Evolutionary conservation across 2,329 filamentous ascomycete species (phyloP), one percentile per base, ranked within the genome.

Genomic region (Colletotrichum destructivum): DNA sequence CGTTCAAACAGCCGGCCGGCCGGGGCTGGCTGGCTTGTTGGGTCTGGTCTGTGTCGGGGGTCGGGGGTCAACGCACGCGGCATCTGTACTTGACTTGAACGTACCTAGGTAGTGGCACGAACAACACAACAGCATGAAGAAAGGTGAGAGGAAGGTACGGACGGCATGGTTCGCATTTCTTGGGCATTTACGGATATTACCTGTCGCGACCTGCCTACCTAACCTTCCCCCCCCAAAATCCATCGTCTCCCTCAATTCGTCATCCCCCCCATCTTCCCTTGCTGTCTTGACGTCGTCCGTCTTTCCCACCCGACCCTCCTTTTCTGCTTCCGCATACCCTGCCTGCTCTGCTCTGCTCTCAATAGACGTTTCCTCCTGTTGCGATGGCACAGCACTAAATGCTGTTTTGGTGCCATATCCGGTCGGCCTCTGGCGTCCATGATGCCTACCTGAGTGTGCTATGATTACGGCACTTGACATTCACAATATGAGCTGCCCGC

Each of bases 1-100:
- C 64, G 59, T 71, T 63, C 69, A 69, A 69, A 69, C 64, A 69
- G 65, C 59, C 52, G 59, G 69, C 64, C 64, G 57, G 69, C 69
- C 47, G 64, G 65, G 69, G 59, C 69, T 71, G 65, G 69, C 69
- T 71, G 64, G 31, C 44, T 62, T 47, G 44, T 62, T 62, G 44
- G 44, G 59, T 40, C 59, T 62, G 59, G 44, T 38, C 52, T 55
- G 52, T 55, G 52, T 55, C 31, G 31, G 31, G 52, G 59, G 31
- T 40, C n/a, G 59, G 59, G 59, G 59, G n/a, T 49, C 44, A 49
- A 62, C 31, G 15, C 44, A 49, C 23, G n/a, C 59, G 49, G 31
- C 38, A 38, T 55, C 26, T 55, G 52, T 61, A 61, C 59, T 35
- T 61, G 38, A 46, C 18, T 31, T 47, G 11, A 31, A 21, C 26